phyloP scores from a whole-genome alignment of 2,329 filamentous ascomycete genomes.

The Exophiala spinifera region DNA sequence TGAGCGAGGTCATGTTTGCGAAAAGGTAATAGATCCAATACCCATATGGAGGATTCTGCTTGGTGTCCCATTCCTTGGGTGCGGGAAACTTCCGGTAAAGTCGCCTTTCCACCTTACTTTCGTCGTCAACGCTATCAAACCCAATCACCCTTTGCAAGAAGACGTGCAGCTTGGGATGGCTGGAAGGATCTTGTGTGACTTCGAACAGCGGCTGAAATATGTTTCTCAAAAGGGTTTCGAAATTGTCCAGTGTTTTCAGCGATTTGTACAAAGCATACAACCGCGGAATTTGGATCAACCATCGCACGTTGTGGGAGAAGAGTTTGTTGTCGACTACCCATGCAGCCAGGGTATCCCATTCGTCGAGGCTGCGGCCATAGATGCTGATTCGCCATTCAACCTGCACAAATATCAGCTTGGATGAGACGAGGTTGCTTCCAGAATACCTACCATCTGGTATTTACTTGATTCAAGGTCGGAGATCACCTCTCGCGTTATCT shows the following conservation, averaged over 20 bases:
- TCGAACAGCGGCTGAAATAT: constrained; percentile 93
- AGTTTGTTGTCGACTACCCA: constrained; percentile 99
- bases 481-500: constrained; percentile 98
- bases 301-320: constrained; percentile 95
- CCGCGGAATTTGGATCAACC: constrained; percentile 92
- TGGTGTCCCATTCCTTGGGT: constrained; percentile 81
- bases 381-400: constrained; percentile 97
- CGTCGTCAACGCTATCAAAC: constrained; percentile 96
- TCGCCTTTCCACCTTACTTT: constrained; percentile 91
- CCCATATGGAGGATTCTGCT: constrained; percentile 95
- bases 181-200: constrained; percentile 80
- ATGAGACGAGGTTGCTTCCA: too few species aligned
- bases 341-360: constrained; percentile 95
- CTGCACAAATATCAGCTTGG: constrained; percentile 12
- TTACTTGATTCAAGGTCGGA: constrained; percentile 97
- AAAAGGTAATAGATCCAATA: constrained; percentile 99
- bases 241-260: constrained; percentile 79
- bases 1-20: constrained; percentile 88
- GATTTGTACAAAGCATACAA: constrained; percentile 95
- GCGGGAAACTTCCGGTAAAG: constrained; percentile 95
- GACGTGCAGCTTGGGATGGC: constrained; percentile 87
- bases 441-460: constrained; percentile 76
- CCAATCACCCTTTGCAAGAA: constrained; percentile 95
- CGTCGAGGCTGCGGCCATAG: constrained; percentile 85
- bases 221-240: constrained; percentile 85